phyloP scores from a whole-genome alignment of 2,329 filamentous ascomycete species.

The Xylaria sp. region DNA sequence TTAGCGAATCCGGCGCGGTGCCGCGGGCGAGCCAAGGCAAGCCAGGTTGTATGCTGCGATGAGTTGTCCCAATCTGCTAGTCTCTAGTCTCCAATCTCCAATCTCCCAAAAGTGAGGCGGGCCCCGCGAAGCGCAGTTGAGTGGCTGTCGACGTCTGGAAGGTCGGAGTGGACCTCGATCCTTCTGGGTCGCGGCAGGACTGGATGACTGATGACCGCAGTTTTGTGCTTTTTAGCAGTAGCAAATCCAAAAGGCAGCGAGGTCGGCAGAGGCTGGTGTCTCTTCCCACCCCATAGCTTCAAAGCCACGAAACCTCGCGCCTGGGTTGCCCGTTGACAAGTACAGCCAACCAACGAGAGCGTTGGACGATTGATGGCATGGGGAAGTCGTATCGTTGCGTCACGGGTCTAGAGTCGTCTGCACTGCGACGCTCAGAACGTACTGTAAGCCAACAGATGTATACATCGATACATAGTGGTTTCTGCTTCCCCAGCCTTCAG shows the following conservation, averaged over 20 bases:
- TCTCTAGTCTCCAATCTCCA: conserved; percentile 32
- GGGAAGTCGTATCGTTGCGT: conserved; percentile 19
- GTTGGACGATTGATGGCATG: conserved; percentile 18
- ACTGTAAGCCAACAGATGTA: conserved; percentile 24
- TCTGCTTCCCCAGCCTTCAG: conserved; percentile 21
- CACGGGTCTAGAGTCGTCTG: conserved; percentile 32
- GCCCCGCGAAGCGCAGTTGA: conserved; percentile 44
- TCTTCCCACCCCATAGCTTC: conserved; percentile 15
- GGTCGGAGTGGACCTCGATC: conserved; percentile 36
- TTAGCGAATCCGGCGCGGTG: conserved; percentile 36
- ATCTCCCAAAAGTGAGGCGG: conserved; percentile 48
- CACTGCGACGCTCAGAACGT: conserved; percentile 29
- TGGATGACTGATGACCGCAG: conserved; percentile 28
- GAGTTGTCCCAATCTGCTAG: conserved; percentile 42
- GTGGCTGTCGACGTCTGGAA: conserved; percentile 44
- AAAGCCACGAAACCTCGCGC: conserved; percentile 25
- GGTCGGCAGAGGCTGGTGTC: conserved; percentile 20
- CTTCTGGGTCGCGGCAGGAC: conserved; percentile 36
- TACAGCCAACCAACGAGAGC: conserved; percentile 19
- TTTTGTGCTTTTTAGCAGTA: conserved; percentile 9
- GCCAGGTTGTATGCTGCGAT: conserved; percentile 43
- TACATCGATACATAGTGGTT: conserved; percentile 16
- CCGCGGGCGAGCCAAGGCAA: conserved; percentile 34
- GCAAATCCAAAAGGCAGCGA: conserved; percentile 14
- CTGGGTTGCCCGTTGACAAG: conserved; percentile 25